Conservation (phyloP, 768 basidiomycete genomes). For the Pulveroboletus sp. region DNA sequence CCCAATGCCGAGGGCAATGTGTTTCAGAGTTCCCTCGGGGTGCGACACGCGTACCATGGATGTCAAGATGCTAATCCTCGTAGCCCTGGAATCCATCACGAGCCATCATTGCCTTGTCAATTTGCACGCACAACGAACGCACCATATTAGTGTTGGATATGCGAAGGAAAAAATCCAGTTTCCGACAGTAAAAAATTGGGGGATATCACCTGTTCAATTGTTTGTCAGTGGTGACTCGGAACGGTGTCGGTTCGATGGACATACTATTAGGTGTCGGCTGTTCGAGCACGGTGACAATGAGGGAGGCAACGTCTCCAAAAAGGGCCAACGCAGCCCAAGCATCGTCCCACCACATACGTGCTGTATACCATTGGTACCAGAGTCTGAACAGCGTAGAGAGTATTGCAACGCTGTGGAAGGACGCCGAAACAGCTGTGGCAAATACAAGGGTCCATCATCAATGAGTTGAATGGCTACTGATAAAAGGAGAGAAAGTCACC, state of each 20-base stretch:
- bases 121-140: neutral
- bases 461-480: neutral
- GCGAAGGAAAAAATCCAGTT: constrained; percentile 16
- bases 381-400: constrained; percentile 22
- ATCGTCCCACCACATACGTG: constrained; percentile 30
- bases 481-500: neutral
- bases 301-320: constrained; percentile 10
- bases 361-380: constrained; percentile 16
- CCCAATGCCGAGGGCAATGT: constrained; percentile 7
- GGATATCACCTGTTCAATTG: neutral
- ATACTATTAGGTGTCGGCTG: constrained; percentile 8
- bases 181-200: constrained; percentile 6
- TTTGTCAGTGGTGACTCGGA: neutral
- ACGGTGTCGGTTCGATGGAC: neutral
- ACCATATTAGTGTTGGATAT: constrained; percentile 16
- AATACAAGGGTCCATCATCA: neutral
- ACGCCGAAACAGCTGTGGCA: constrained; percentile 12
- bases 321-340: constrained; percentile 17
- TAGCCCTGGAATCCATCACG: constrained; percentile 13
- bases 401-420: constrained; percentile 23
- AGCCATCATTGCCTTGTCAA: neutral
- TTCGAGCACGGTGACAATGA: constrained; percentile 6
- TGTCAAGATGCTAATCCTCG: constrained; percentile 24
- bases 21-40: constrained; percentile 12
- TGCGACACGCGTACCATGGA: constrained; percentile 21